Base-by-base conservation (phyloP, 768 basidiomycete genomes). In the Tylopilus balloui region DNA sequence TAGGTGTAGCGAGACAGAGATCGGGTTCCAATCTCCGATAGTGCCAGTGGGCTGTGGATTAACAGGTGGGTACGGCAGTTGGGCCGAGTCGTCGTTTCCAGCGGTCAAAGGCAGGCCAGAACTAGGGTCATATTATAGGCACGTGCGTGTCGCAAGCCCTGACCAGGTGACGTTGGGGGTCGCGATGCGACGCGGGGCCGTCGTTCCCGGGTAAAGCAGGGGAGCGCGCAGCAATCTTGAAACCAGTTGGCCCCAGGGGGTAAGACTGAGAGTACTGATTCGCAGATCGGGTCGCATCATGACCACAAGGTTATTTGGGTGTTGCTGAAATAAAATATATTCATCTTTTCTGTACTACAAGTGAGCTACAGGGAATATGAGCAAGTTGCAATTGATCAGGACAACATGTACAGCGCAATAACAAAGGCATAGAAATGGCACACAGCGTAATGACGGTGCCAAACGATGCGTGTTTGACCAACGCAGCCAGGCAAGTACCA, bases 391-490 rank as follows among this genome's bases (percentile, higher is more conserved):
- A 61, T 39, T 25, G 51, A 52, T 51, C 50, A 53, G 42, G 55
- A 62, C 52, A 64, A 52, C 59, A 67, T 66, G 55, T 68, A 61
- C 61, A 69, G 40, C 54, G 46, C 45, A 45, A 53, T 48, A 54
- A 35, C 39, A 66, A 58, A 50, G 32, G 44, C 51, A 62, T 48
- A 62, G 50, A 52, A 45, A 62, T 54, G 56, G 57, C 56, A 62
- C 54, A 61, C 42, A 51, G 53, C 52, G 49, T 63, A 56, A 28
- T 45, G 52, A 52, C 11, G 31, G 52, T 50, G 60, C 57, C 56
- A 58, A 50, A 54, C 39, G 53, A 59, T 52, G 57, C 41, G 48
- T 48, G 47, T 44, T 59, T 56, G 59, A 53, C 47, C 47, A 46
- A 61, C 45, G 50, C 43, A 51, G 41, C 47, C 35, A 53, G 25